Percentiles rank a stretch among this genome's conserved stretches.
phyloP scores from a whole-genome alignment of 352 stramenopile species.

The Phytophthora litchii region DNA sequence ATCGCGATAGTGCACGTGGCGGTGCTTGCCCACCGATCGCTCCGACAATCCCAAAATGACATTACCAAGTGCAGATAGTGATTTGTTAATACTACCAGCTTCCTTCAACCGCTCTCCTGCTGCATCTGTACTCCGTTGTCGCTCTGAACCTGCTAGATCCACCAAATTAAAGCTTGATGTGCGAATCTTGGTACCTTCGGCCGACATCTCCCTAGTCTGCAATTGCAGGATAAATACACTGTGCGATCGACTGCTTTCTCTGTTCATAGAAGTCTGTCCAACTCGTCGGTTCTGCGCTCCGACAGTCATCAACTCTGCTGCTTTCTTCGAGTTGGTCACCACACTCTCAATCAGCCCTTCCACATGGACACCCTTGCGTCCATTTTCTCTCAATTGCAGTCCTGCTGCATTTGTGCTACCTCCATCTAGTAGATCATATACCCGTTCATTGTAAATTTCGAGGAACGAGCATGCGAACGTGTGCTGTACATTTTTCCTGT shows the following conservation, averaged over 20 bases:
- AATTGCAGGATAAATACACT: constrained; percentile 88
- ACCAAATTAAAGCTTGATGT: constrained; percentile 97
- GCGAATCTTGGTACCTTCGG: constrained; percentile 70
- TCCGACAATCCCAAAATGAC: constrained; percentile 93
- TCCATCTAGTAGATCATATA: constrained; percentile 91
- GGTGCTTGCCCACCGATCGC: constrained; percentile 78
- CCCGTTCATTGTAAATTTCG: constrained; percentile 96
- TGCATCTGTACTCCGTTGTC: constrained; percentile 95
- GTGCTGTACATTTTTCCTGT: constrained; percentile 49
- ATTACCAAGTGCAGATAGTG: constrained; percentile 94
- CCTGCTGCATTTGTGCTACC: constrained; percentile 54
- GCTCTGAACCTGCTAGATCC: constrained; percentile 98
- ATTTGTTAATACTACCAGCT: constrained; percentile 97
- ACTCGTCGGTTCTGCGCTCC: constrained; percentile 80
- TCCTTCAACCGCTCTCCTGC: constrained; percentile 96
- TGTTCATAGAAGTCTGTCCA: constrained; percentile 86
- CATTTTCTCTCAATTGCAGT: constrained; percentile 74
- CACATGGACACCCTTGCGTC: constrained; percentile 75
- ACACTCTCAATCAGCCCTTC: constrained; percentile 80
- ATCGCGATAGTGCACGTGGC: constrained; percentile 86
- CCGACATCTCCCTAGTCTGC: constrained; percentile 63
- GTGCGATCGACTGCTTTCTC: constrained; percentile 84
- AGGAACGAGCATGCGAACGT: constrained; percentile 90
- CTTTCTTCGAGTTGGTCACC: constrained; percentile 67
- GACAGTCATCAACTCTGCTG: constrained; percentile 76